A percentile compares a stretch with the other conserved stretches of the same genome.
These are phyloP conservation scores for Macrocybe gigantea DNA, from an alignment of 768 basidiomycete species.

Conservation along the genomic window DNA sequence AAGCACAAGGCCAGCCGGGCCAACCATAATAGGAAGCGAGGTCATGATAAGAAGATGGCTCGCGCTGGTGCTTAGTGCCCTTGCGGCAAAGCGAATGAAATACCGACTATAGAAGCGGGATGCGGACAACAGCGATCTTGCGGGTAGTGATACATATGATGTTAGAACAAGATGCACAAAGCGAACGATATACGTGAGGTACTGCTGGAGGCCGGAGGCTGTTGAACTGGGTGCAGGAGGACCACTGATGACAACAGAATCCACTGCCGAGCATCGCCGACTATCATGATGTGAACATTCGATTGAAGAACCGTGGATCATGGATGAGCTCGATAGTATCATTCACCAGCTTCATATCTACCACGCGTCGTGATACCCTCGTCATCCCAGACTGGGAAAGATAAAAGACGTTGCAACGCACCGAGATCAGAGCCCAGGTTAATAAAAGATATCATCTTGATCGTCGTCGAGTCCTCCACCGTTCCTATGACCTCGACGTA, in stretches of 20 bases:
- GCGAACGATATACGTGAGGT: too few species aligned
- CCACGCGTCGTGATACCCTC: conserved; percentile 2
- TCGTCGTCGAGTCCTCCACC: conserved; percentile 45
- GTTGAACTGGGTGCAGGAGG: not conserved
- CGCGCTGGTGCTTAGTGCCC: conserved; percentile 34
- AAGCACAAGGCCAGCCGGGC: conserved; percentile 68
- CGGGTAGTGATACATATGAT: not conserved
- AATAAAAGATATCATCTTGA: conserved; percentile 50
- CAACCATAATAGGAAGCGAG: conserved; percentile 75
- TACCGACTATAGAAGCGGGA: too few species aligned
- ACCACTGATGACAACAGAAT: not conserved
- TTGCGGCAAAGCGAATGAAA: too few species aligned
- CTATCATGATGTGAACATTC: conserved; percentile 33
- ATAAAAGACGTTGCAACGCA: conserved; percentile 22
- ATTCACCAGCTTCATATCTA: conserved; percentile 58
- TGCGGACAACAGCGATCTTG: not conserved
- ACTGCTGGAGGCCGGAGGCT: not conserved
- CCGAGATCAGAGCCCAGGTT: conserved; percentile 61
- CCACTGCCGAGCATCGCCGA: too few species aligned
- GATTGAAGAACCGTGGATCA: conserved; percentile 44
- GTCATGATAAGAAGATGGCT: conserved; percentile 87
- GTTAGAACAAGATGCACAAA: not conserved
- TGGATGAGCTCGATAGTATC: conserved; percentile 58
- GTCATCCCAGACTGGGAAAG: not conserved
- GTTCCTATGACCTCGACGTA: conserved; percentile 67